Evolutionary conservation across 495 filamentous ascomycete species (phyloP).

Genomic region (Cetradonia linearis): DNA sequence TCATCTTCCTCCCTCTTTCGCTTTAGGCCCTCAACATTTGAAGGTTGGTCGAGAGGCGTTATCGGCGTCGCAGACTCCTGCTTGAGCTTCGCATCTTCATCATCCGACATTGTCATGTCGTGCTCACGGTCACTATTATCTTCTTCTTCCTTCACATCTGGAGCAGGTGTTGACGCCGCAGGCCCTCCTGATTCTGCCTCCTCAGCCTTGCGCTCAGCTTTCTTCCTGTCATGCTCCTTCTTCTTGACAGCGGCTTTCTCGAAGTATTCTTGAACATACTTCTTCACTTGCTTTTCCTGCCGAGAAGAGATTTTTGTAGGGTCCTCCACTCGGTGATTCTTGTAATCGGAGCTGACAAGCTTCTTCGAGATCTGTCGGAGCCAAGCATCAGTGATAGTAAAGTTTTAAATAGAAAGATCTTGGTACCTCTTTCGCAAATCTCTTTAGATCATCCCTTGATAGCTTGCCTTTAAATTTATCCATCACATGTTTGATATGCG

Average conservation of each 20-base stretch:
- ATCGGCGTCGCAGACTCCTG: slow-evolving; percentile 24
- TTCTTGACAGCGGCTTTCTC: slow-evolving; percentile 74
- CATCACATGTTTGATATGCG: slow-evolving; percentile 72
- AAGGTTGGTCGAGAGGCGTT: slow-evolving; percentile 26
- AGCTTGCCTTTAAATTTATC: slow-evolving; percentile 78
- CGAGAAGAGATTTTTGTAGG: slow-evolving; percentile 70
- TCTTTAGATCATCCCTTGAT: slow-evolving; percentile 77
- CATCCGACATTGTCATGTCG: slow-evolving; percentile 47
- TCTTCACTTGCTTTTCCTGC: slow-evolving; percentile 71
- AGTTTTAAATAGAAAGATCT: background rate
- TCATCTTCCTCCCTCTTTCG: slow-evolving; percentile 45
- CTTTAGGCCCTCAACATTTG: slow-evolving; percentile 42
- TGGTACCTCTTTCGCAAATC: slow-evolving; percentile 70
- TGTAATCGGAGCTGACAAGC: slow-evolving; percentile 80
- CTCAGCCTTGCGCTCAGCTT: slow-evolving; percentile 39
- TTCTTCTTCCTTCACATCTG: slow-evolving; percentile 25
- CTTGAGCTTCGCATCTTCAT: slow-evolving; percentile 37
- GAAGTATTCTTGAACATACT: slow-evolving; percentile 72
- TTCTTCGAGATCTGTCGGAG: slow-evolving; percentile 57
- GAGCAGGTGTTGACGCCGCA: background rate
- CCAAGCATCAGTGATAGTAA: slow-evolving; percentile 1
- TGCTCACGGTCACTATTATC: slow-evolving; percentile 32
- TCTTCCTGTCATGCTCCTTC: slow-evolving; percentile 54
- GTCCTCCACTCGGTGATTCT: slow-evolving; percentile 70
- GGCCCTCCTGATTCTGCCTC: slow-evolving; percentile 10